Conservation (phyloP, 495 filamentous ascomycete genomes). For the Talaromyces wortmannii region DNA sequence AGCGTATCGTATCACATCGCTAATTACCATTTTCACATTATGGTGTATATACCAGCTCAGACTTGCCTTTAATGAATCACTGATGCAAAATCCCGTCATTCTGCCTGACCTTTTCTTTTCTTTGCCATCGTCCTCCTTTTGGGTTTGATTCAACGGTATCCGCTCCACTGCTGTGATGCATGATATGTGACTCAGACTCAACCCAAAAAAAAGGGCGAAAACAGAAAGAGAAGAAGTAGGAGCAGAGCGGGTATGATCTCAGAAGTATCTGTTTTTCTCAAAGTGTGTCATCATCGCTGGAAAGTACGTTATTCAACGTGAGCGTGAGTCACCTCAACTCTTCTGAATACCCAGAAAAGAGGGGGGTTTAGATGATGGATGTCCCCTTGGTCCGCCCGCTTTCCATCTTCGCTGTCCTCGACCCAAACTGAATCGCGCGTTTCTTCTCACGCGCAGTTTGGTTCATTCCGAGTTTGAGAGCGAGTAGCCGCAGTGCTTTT, state of each 20-base stretch:
- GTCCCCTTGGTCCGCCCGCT: constrained; percentile 67
- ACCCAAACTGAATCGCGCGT: constrained; percentile 84
- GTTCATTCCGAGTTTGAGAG: constrained; percentile 63
- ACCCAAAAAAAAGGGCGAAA: background rate
- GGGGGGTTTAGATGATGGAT: constrained; percentile 25
- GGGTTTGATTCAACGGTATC: background rate
- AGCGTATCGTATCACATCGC: too few relatives aligned
- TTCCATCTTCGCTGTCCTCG: constrained; percentile 82
- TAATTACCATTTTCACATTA: too few relatives aligned
- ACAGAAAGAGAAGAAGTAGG: background rate
- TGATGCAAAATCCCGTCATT: constrained; percentile 6
- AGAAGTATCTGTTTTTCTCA: constrained; percentile 46
- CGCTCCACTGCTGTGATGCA: background rate
- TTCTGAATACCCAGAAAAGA: background rate
- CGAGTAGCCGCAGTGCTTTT: constrained; percentile 71
- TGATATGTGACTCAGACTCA: background rate
- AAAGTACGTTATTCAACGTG: background rate
- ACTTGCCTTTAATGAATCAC: constrained; percentile 45
- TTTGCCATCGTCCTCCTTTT: background rate
- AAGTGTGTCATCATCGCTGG: constrained; percentile 40
- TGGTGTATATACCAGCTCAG: constrained; percentile 30
- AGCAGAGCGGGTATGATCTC: constrained; percentile 17
- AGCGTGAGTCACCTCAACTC: background rate
- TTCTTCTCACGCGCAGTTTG: constrained; percentile 80
- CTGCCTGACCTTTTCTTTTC: background rate